Conservation (phyloP, 2,329 filamentous ascomycete species). For the Aspergillus ibericus region DNA sequence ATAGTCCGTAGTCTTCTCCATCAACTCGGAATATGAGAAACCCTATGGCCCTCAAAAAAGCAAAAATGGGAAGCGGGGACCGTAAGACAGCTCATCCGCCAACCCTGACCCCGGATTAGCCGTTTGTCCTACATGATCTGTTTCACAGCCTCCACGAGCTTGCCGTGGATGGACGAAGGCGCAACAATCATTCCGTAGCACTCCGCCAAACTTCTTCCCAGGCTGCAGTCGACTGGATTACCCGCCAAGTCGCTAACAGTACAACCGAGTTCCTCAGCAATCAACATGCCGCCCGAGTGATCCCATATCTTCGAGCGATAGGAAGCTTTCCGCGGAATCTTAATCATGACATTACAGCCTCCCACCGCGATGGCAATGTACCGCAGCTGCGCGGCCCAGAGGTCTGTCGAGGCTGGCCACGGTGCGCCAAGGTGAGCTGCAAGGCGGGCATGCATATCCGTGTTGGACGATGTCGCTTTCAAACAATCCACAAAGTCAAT, state of each 20-base stretch:
- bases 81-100: not conserved
- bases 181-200: slow-evolving; percentile 47
- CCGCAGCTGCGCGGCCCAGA: slow-evolving; percentile 57
- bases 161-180: slow-evolving; percentile 36
- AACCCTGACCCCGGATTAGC: not conserved
- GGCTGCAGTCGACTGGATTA: slow-evolving; percentile 49
- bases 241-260: slow-evolving; percentile 54
- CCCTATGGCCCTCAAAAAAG: not conserved
- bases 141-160: slow-evolving; percentile 34
- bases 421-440: slow-evolving; percentile 40
- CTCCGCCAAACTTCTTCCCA: slow-evolving; percentile 40
- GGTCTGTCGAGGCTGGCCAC: slow-evolving; percentile 50
- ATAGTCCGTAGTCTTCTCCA: not conserved
- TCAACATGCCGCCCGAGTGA: slow-evolving; percentile 55
- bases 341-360: slow-evolving; percentile 51
- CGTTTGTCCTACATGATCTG: slow-evolving; percentile 16
- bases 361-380: slow-evolving; percentile 55
- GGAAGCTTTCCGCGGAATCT: slow-evolving; percentile 45
- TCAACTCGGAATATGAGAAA: not conserved
- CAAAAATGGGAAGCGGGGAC: not conserved
- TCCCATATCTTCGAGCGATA: slow-evolving; percentile 57
- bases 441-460: slow-evolving; percentile 42
- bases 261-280: slow-evolving; percentile 53
- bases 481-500: slow-evolving; percentile 50
- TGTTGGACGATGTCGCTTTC: slow-evolving; percentile 37